Conservation (phyloP, 2,329 filamentous ascomycete species). For the Uncinocarpus reesii region DNA sequence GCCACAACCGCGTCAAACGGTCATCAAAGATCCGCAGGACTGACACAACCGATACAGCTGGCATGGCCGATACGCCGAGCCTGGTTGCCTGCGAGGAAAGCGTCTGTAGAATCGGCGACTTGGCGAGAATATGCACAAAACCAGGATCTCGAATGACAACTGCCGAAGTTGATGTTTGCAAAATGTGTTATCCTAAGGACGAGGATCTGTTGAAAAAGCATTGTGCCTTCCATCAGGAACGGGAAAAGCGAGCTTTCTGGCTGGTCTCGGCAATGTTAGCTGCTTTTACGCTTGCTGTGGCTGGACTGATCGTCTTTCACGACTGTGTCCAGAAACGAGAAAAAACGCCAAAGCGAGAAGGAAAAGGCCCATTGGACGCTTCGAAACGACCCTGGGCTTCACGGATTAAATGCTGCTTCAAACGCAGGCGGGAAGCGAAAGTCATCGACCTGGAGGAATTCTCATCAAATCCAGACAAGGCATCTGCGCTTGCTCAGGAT, state of each 20-base stretch:
- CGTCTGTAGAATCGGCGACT: slow-evolving; percentile 10
- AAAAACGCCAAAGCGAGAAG: background rate
- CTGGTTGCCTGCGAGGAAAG: slow-evolving; percentile 5
- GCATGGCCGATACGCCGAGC: background rate
- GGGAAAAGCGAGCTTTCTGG: slow-evolving; percentile 10
- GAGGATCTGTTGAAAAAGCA: slow-evolving; percentile 7
- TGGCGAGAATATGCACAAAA: slow-evolving; percentile 5
- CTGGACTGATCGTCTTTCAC: background rate
- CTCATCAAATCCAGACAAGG: no score
- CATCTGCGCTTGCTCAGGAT: background rate
- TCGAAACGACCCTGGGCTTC: background rate
- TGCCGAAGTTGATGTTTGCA: slow-evolving; percentile 9
- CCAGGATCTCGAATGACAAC: background rate
- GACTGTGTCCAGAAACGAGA: slow-evolving; percentile 5
- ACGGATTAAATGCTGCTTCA: background rate
- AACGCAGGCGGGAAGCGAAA: background rate
- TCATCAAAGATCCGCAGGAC: background rate
- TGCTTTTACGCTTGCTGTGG: background rate
- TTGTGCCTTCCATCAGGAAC: slow-evolving; percentile 1
- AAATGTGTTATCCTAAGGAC: slow-evolving; percentile 14
- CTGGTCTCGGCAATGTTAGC: slow-evolving; percentile 7
- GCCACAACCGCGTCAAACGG: background rate
- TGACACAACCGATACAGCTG: background rate
- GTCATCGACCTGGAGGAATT: background rate
- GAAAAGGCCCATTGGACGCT: background rate